Base-by-base conservation (phyloP, 1,284 basidiomycete species). In the Termitomyces sp. region DNA sequence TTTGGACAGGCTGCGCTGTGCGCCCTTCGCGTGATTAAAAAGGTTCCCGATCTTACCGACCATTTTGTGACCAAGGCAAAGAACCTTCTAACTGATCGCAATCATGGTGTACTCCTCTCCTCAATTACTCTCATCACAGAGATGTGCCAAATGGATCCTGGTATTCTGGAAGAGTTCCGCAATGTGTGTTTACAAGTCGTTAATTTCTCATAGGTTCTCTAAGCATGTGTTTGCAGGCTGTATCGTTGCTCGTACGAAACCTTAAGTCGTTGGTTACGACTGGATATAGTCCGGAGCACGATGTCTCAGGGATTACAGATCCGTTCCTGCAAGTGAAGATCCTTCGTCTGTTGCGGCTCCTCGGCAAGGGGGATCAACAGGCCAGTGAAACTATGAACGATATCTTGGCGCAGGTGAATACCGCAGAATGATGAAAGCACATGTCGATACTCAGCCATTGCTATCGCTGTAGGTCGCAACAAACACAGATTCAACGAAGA, bases 251-350 rank as follows among this genome's bases (percentile, higher is more conserved):
- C 17, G 95, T 99, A 46, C 89, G 94, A 60, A 94, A 98, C 67
- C 81, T 99, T 62, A 99, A 99, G 70, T 90, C 92, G 2, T 78
- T 99, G 45, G 93, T 94, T 47, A 95, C 96, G 0, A 98, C 96
- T 1, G 96, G 96, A 17, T 98, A 98, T 71, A 97, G 94, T 62
- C 96, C 97, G 21, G 97, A 99, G 70, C 97, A 99, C 67, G 97
- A 99, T 65, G 97, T 99, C n/a, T 93, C 93, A 28, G 97, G 97
- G 30, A 96, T 99, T 70, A 98, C 96, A 24, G 97, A 99, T 70
- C 97, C 97, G 1, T 99, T 99, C 81, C 78, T 99, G 13, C 96
- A 99, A 73, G 90, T 96, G 66, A 99, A 99, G 73, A 87, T 98
- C 43, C 77, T 99, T n/a, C 88, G 94, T n/a, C 75, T 99, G 26